Evolutionary conservation across 2,329 filamentous ascomycete species (phyloP).

Genomic region (Domatiomyces catenatus): DNA sequence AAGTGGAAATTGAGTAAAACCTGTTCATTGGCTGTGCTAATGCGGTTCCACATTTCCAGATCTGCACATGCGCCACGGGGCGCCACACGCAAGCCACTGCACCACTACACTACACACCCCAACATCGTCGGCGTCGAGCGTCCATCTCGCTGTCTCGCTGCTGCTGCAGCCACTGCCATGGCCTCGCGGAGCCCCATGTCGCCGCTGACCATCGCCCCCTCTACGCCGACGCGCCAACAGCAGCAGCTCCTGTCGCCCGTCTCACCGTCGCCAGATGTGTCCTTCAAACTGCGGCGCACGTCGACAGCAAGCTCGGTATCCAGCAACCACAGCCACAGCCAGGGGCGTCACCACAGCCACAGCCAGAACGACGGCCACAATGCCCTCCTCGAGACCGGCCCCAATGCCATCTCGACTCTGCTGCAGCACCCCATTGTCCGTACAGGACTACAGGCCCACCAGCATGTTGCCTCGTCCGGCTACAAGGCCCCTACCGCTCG

Average conservation of each 20-base stretch:
- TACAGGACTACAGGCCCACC: constrained; percentile 70
- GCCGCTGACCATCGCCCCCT: not conserved
- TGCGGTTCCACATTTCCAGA: too few relatives aligned
- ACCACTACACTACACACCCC: constrained; percentile 14
- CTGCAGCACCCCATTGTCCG: constrained; percentile 79
- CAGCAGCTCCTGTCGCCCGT: constrained; percentile 20
- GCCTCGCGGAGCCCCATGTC: constrained; percentile 5
- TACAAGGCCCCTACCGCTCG: constrained; percentile 70
- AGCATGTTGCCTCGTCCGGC: constrained; percentile 48
- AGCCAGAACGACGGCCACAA: constrained; percentile 25
- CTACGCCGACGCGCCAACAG: constrained; percentile 18
- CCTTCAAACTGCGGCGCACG: constrained; percentile 39
- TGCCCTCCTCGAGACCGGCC: constrained; percentile 56
- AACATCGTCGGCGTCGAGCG: constrained; percentile 17
- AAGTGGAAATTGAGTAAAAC: not conserved
- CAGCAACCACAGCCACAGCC: constrained; percentile 39
- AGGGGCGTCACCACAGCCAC: constrained; percentile 32
- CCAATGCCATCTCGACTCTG: constrained; percentile 92
- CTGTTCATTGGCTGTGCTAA: too few relatives aligned
- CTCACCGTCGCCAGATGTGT: not conserved
- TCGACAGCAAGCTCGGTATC: constrained; percentile 79
- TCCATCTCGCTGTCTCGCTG: constrained; percentile 20
- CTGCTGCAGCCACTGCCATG: constrained; percentile 21
- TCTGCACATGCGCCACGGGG: constrained; percentile 10
- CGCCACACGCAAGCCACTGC: constrained; percentile 7